Evolutionary conservation across 169 alveolate species (phyloP), one percentile per base, ranked within the genome.

Genomic region (Plasmodium blacklocki): DNA sequence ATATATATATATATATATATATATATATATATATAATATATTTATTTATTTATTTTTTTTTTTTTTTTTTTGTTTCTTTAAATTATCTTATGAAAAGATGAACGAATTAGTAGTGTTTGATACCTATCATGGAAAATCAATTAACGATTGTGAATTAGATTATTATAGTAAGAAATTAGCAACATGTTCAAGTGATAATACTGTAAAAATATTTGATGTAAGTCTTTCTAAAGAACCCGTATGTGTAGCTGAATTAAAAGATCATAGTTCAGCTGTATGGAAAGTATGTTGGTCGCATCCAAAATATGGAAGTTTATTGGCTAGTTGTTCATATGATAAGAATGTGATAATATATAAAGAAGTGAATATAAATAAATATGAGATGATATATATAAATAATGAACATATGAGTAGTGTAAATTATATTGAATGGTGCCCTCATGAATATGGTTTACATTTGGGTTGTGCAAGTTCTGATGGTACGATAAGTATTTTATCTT

Each of bases 241-340:
- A 26, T 74, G 92, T 80, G 47, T 87, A 60, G 93, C 93, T 6
- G 91, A 93, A 26, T 15, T 85, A 56, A 73, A 85, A 59, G 94
- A 96, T 9, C 98, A 97, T 67, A 89, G 85, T 70, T 97, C 98
- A 14, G 97, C 98, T 12, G 96, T 95, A 50, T 96, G 97, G 97
- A 88, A 95, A 80, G 94, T 96, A 21, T 88, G 96, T 50, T 97
- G 98, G 98, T 96, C 98, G 9, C 98, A 97, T 87, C 99, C 99
- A 15, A 95, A 94, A 75, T 97, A 74, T 71, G 98, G 98, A 19
- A 95, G 94, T 52, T 74, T 96, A 11, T 63, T 97, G 54, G 98
- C 97, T 0, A 93, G 97, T 18, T 95, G 98, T 73, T 96, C 98
- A 32, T 96, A 88, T 74, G 99, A 97, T 93, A 95, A 95, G 74